phyloP scores from a whole-genome alignment of 2,329 filamentous ascomycete species.

The Fusarium siculi region DNA sequence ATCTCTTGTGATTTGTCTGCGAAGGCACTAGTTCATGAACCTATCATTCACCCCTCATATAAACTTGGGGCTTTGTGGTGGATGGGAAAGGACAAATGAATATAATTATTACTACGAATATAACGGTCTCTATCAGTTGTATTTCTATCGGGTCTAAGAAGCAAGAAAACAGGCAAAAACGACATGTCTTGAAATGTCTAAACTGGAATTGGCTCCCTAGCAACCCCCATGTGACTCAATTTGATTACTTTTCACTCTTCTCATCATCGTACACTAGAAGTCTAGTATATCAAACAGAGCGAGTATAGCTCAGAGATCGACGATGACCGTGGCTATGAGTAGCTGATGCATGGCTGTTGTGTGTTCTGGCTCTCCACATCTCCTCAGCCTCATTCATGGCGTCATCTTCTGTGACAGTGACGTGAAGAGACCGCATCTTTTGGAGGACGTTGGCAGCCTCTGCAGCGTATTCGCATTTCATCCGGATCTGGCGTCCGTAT shows the following conservation, averaged over 20 bases:
- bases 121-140: not conserved
- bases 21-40: fast-evolving
- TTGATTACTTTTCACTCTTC: not conserved
- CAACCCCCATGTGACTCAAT: not conserved
- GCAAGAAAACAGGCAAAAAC: not conserved
- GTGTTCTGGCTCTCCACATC: conserved; percentile 1
- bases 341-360: not conserved
- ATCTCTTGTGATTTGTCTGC: fast-evolving
- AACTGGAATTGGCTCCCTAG: not conserved
- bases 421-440: not conserved
- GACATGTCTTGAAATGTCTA: not conserved
- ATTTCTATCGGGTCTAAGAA: not conserved
- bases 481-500: not conserved
- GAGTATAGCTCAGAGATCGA: not conserved
- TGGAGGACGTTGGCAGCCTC: not conserved
- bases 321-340: not conserved
- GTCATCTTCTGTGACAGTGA: not conserved
- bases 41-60: not conserved
- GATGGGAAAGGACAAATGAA: fast-evolving
- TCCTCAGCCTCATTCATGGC: conserved; percentile 5
- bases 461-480: conserved; percentile 17
- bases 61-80: fast-evolving
- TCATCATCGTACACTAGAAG: not conserved
- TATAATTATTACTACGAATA: not conserved
- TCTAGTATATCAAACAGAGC: not conserved